These are phyloP conservation scores for Neocucurbitaria cava DNA, from an alignment of 2,329 filamentous ascomycete genomes.

Conservation along the genomic window DNA sequence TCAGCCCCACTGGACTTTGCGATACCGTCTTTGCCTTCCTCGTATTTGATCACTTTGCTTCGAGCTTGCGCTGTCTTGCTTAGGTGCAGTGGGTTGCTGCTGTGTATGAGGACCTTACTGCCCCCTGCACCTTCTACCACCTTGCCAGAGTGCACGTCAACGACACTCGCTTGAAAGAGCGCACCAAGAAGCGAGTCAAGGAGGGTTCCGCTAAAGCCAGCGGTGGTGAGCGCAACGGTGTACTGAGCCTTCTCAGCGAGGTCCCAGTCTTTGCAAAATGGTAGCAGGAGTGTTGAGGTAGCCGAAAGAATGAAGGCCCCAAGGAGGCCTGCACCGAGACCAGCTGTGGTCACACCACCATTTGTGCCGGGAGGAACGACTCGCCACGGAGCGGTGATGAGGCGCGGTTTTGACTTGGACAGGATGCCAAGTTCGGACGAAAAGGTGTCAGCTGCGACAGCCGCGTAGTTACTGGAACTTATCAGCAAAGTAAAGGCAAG, in stretches of 20 bases:
- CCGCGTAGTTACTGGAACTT: conserved; percentile 80
- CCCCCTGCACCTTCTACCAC: conserved; percentile 88
- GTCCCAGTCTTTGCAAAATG: conserved; percentile 64
- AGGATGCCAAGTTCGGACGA: conserved; percentile 95
- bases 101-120: conserved; percentile 56
- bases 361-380: conserved; percentile 91
- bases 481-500: conserved; percentile 22
- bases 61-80: conserved; percentile 40
- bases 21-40: conserved; percentile 46
- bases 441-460: conserved; percentile 91
- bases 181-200: conserved; percentile 89
- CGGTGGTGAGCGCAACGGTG: conserved; percentile 66
- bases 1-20: conserved; percentile 42
- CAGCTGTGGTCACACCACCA: conserved; percentile 81
- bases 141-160: conserved; percentile 82
- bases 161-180: conserved; percentile 82
- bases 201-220: conserved; percentile 80
- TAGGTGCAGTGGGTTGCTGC: conserved; percentile 37
- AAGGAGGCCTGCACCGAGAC: conserved; percentile 74
- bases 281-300: conserved; percentile 71
- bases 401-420: conserved; percentile 73
- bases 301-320: conserved; percentile 75
- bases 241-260: conserved; percentile 43
- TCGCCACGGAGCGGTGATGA: conserved; percentile 84
- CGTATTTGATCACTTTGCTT: conserved; percentile 52